Evolutionary conservation across 495 filamentous ascomycete species (phyloP), one percentile per base, ranked within the genome.

Genomic region (Pyronema domesticum): DNA sequence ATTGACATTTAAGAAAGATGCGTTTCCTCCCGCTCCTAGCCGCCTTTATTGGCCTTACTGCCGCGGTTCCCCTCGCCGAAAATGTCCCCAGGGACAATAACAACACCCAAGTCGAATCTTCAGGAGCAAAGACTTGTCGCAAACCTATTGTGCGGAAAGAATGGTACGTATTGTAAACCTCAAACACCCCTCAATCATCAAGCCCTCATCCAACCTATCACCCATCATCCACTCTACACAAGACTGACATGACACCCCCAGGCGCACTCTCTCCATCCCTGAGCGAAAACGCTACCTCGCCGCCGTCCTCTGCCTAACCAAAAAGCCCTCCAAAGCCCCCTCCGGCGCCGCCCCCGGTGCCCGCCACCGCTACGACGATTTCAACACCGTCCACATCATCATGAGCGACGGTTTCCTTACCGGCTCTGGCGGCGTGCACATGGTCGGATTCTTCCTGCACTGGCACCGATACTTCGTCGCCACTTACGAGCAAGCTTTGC

Each of bases 381-480:
- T 53, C 37, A 53, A 53, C 35, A 10, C 47, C 14, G 50, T 53
- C 15, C 50, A 53, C n/a, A 53, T 53, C n/a, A 1, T 40, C 36
- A 43, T 11, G 11, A 13, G 35, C 37, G 13, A 43, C n/a, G 50
- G 50, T 1, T 37, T 53, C 5, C 7, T 40, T 19, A 18, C 11
- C 13, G 50, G 34, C 2, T 40, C 50, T 8, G 50, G 50, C 9
- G 50, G 50, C 6, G 19, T 53, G 1, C 50, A 53, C 35, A 14
- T 53, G 36, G 50, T 53, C 47, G 80, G 79, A 15, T 77, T 74
- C 54, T 84, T 89, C 67, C 69, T 84, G 33, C 67, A 75, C 1
- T 86, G 82, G 80, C 83, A 88, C 61, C 72, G 83, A 15, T 82
- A 81, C 66, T 86, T 78, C 61, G 69, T 74, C 40, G 76, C 68